A percentile compares a stretch with the other conserved stretches of the same genome.
Evolutionary conservation across 352 stramenopile genomes (phyloP).

Genomic region (Globisporangium yorkense): DNA sequence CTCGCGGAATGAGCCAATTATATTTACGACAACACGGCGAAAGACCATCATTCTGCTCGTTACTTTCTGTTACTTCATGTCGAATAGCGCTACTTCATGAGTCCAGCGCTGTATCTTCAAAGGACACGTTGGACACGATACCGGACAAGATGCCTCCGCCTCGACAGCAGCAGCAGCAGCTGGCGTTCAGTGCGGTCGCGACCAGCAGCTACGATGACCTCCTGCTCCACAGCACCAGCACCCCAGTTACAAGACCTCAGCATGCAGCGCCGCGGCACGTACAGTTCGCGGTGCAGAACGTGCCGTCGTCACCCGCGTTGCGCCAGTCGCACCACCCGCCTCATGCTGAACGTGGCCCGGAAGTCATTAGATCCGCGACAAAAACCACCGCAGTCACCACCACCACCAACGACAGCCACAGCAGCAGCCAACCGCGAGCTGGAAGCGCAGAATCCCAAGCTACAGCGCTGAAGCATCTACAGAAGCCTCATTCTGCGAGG

Average conservation of each 20-base stretch:
- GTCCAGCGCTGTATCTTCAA: neutral
- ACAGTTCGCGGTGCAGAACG: constrained; percentile 40
- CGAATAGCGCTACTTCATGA: no score
- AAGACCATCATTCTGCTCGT: no score
- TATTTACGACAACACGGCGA: neutral
- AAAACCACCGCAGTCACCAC: neutral
- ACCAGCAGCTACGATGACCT: neutral
- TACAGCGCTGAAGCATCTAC: neutral
- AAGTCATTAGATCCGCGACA: neutral
- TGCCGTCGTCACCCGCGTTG: constrained; percentile 31
- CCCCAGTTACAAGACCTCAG: neutral
- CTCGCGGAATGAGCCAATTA: neutral
- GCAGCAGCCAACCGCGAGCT: neutral
- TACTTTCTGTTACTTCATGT: neutral
- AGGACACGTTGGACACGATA: neutral
- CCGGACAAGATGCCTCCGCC: no score
- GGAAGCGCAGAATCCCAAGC: neutral
- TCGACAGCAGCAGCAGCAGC: neutral
- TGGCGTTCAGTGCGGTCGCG: neutral
- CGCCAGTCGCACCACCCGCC: constrained; percentile 15
- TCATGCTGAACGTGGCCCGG: neutral
- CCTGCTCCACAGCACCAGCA: neutral
- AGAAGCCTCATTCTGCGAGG: neutral
- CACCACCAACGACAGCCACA: neutral
- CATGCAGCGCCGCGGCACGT: constrained; percentile 18